phyloP scores from a whole-genome alignment of 345 rosid genomes.

The Physaria fendleri region DNA sequence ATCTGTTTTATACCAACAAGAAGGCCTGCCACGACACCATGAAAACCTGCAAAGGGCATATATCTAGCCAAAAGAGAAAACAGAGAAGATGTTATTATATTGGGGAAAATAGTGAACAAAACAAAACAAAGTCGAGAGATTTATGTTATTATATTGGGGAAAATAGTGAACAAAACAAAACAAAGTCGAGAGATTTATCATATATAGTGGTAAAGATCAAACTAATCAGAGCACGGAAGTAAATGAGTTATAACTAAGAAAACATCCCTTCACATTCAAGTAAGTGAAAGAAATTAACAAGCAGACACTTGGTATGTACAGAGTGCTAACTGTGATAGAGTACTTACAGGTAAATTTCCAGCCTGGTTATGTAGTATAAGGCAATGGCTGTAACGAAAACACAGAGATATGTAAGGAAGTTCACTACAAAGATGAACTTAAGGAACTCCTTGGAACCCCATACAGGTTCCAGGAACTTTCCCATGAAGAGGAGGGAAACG shows the following conservation, averaged over 20 bases:
- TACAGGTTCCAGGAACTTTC: slow-evolving; percentile 89
- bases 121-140: neutral
- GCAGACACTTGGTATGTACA: slow-evolving; percentile 6
- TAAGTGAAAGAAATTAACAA: neutral
- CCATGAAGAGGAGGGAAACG: slow-evolving; percentile 79
- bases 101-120: neutral
- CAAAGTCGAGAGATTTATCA: neutral
- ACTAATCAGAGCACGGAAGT: neutral
- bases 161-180: neutral
- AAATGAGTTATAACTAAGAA: neutral
- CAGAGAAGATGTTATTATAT: slow-evolving; percentile 1
- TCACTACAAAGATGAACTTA: slow-evolving; percentile 81
- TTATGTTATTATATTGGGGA: neutral
- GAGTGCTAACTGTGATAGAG: slow-evolving; percentile 2
- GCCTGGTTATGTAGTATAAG: slow-evolving; percentile 70
- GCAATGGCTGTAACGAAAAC: slow-evolving; percentile 81
- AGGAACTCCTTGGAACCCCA: slow-evolving; percentile 97
- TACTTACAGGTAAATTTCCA: slow-evolving; percentile 86
- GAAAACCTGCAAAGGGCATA: slow-evolving; percentile 94
- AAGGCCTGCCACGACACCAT: slow-evolving; percentile 80
- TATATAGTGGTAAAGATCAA: neutral
- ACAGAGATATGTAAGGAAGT: slow-evolving; percentile 72
- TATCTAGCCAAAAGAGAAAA: slow-evolving; percentile 46
- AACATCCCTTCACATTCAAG: neutral
- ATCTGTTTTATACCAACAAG: slow-evolving; percentile 96